Base-by-base conservation (phyloP, 257 asterid species). In the Scutellaria galericulata region DNA sequence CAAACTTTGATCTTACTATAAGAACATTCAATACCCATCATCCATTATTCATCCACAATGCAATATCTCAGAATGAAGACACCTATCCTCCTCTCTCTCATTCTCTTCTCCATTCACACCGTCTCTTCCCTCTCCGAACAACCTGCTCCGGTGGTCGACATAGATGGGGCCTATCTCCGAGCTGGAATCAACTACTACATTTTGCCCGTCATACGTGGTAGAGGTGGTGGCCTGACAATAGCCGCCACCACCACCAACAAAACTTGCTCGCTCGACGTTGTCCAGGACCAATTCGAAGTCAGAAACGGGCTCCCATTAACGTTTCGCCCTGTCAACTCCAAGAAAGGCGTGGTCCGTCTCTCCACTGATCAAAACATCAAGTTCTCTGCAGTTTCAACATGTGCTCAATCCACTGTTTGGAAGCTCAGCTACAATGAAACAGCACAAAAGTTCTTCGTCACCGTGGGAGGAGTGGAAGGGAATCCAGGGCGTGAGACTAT, bases 201-300 rank as follows among this genome's bases (percentile, higher is more conserved):
- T 4, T 18, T 89, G 59, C 92, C 94, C 1, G 83, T 82, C 0
- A 9, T 79, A 24, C 90, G 89, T 2, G 90, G 88, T 59, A 50
- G 85, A 8, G 96, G 93, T 3, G 96, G 96, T 0, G 96, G 93
- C n/a, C 82, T 89, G 31, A 82, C 87, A 7, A 68, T 84, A 50
- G 72, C 67, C 68, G 72, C 67, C 70, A 50, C 70, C 75, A 48
- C 71, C 7, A 48, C 72, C 18, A 79, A 83, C 74, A 9, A 47
- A 1, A 56, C 77, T 0, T 85, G 92, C 82, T 88, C 90, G 2
- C 83, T 80, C 0, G 78, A 66, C n/a, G 87, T 85, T n/a, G 84
- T 82, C 37, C 92, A 88, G 54, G 89, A 75, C 12, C 77, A 22
- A 24, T n/a, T 5, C 0, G 89, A 79, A 27, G 73, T 79, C 0